Conservation (phyloP, 176 grass and related monocot species). For the Avena eriantha region DNA sequence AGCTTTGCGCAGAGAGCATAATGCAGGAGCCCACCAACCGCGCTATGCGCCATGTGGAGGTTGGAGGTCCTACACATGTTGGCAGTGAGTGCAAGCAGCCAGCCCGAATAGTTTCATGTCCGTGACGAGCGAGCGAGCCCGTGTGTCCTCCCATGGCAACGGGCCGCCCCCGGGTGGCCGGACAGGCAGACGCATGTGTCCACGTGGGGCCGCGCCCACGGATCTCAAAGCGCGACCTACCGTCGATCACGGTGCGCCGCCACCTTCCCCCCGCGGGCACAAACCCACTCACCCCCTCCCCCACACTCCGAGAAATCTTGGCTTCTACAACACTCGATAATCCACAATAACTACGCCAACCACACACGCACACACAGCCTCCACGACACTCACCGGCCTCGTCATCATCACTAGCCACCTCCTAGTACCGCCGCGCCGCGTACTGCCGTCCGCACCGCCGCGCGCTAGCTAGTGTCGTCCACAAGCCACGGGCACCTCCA, state of each 20-base stretch:
- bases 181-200: constrained; percentile 26
- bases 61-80: constrained; percentile 39
- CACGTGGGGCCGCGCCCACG: constrained; percentile 23
- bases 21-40: constrained; percentile 37
- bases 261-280: background rate
- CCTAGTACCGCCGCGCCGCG: background rate
- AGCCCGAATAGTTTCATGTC: background rate
- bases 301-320: constrained; percentile 38
- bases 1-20: background rate
- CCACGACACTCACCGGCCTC: constrained; percentile 2
- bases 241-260: constrained; percentile 18
- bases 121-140: background rate
- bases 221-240: background rate
- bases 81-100: background rate
- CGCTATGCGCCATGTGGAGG: constrained; percentile 44
- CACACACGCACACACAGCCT: background rate
- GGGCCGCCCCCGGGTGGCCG: background rate
- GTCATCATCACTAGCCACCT: constrained; percentile 25
- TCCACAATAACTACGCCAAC: constrained; percentile 2
- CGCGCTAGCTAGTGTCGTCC: background rate
- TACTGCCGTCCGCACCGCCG: background rate
- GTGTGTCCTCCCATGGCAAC: constrained; percentile 3
- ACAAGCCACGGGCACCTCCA: background rate
- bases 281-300: background rate
- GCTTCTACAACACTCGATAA: constrained; percentile 34